These are phyloP conservation scores for Trametes coccinea DNA, from an alignment of 768 basidiomycete genomes.

Conservation along the genomic window DNA sequence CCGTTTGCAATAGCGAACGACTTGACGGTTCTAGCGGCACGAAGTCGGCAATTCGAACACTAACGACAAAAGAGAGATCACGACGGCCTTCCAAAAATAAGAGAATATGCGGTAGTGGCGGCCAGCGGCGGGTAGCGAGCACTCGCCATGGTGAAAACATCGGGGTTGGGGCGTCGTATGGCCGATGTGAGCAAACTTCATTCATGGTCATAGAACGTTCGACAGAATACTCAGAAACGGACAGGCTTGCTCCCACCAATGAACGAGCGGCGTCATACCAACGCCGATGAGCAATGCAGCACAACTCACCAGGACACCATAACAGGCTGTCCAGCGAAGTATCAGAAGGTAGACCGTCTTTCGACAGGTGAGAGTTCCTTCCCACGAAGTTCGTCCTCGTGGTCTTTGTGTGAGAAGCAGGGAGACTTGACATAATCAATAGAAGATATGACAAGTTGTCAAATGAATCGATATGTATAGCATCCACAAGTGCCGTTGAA, in stretches of 20 bases:
- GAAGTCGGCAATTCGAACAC: too few relatives aligned
- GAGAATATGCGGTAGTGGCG: too few relatives aligned
- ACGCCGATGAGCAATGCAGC: neutral
- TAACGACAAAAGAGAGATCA: too few relatives aligned
- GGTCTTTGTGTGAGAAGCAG: neutral
- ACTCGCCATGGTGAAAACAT: too few relatives aligned
- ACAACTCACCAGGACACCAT: neutral
- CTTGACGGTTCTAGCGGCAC: too few relatives aligned
- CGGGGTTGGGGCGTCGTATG: too few relatives aligned
- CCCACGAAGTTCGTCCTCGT: neutral
- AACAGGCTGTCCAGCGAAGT: neutral
- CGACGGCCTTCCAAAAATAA: too few relatives aligned
- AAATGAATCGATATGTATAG: slow-evolving; percentile 1
- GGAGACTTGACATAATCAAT: slow-evolving; percentile 2
- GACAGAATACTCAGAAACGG: neutral
- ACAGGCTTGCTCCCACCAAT: neutral
- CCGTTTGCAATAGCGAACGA: too few relatives aligned
- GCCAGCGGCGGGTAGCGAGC: too few relatives aligned
- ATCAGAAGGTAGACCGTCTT: neutral
- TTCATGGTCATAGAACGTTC: neutral
- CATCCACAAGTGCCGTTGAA: neutral
- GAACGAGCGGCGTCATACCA: neutral
- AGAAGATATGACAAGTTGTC: neutral
- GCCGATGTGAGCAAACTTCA: too few relatives aligned
- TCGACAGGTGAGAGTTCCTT: neutral